Base-by-base conservation (phyloP, 2,329 filamentous ascomycete species). In the Neofusicoccum umdonicola region DNA sequence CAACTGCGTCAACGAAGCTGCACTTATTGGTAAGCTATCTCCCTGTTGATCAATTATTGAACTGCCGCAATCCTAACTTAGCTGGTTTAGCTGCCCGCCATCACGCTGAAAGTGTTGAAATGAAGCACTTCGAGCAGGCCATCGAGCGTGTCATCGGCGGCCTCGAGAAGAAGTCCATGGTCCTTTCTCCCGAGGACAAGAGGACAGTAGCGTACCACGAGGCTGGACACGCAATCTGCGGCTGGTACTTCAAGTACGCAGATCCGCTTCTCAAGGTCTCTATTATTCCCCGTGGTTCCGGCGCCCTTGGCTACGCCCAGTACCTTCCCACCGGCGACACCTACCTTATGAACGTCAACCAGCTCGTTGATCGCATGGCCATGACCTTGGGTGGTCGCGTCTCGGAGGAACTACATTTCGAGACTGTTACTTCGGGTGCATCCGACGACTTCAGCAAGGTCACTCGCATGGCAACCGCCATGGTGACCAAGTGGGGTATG, bases 401-500 rank as follows among this genome's bases (percentile, higher is more conserved):
- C 27, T 95, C 90, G 19, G 95, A 99, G 80, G 95, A 99, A 79
- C 82, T 99, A 7, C 94, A 99, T 80, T 99, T 99, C 79, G 90
- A 95, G 39, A 96, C 93, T 0, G 95, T 99, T 19, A 99, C 95
- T 1, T 95, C 91, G 52, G 95, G 95, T 65, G 95, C 94, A 19
- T 93, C 89, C 62, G 95, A 98, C 77, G 95, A 99, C 77, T 99
- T 99, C 86, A 94, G 95, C 80, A 99, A 99, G 81, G 95, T 98
- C 45, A 97, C 95, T 2, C 87, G 89, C 64, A 94, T 97, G 90
- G 96, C 95, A 3, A 96, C 91, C 17, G 90, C 91, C 67, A 99
- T 99, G 95, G 95, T 99, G 35, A 99, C 94, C n/a, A 92, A 97
- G 77, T 99, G 93, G 89, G 95, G 95, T 70, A 99, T 99, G 95